Conservation (phyloP, 2,329 filamentous ascomycete genomes). For the Alternaria ventricosa region DNA sequence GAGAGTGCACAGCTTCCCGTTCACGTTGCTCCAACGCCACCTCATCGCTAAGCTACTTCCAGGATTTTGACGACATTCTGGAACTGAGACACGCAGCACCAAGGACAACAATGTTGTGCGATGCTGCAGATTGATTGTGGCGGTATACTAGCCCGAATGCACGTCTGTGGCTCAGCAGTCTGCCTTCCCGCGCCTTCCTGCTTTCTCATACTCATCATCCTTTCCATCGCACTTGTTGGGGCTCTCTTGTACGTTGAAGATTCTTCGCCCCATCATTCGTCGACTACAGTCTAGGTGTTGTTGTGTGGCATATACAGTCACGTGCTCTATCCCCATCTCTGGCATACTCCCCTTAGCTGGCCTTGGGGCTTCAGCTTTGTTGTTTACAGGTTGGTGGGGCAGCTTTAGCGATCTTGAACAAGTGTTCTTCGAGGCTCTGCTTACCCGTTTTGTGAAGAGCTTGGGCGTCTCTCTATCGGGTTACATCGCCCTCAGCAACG, state of each 20-base stretch:
- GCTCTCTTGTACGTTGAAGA: not conserved
- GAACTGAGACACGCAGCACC: not conserved
- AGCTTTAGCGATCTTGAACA: not conserved
- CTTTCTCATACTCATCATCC: not conserved
- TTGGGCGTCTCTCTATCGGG: not conserved
- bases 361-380: not conserved
- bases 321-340: not conserved
- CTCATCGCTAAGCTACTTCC: not conserved
- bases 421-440: not conserved
- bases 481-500: not conserved
- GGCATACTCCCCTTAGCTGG: not conserved
- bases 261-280: not conserved
- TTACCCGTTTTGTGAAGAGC: not conserved
- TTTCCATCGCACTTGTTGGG: not conserved
- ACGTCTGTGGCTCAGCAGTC: not conserved
- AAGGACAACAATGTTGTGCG: not conserved
- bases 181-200: not conserved
- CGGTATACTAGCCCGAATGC: not conserved
- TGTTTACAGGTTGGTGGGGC: not conserved
- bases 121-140: not conserved
- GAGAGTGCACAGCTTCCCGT: not conserved
- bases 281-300: constrained; percentile 1
- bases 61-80: not conserved
- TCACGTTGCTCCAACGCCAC: not conserved
- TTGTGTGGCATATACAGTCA: not conserved